Base-by-base conservation (phyloP, 2,329 filamentous ascomycete genomes). In the Colletotrichum endophyticum region DNA sequence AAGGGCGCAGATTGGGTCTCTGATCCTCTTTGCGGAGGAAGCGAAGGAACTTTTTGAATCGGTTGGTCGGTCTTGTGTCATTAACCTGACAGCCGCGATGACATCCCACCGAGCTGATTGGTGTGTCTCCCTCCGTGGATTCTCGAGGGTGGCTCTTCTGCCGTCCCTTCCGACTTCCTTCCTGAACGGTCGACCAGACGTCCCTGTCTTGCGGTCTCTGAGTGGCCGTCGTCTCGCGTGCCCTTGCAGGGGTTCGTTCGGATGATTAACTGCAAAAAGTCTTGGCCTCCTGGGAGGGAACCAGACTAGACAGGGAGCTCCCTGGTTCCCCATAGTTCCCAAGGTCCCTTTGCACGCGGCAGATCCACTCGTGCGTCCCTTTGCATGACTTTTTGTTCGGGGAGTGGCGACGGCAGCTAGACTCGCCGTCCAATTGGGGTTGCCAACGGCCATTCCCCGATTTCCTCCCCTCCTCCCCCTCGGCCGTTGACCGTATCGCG, bases 281-380 rank as follows among this genome's bases (percentile, higher is more conserved):
- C 56, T 53, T 59, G 64, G 57, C 49, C 44, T 61, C 70, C 9
- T 34, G 34, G 69, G 44, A 53, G 44, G 57, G 63, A 56, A 68
- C 44, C 25, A 27, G 16, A 27, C 70, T 74, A 76, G 70, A 59
- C 74, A 74, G 70, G 73, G 70, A 28, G 39, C 16, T 44, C 36
- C 44, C 73, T 53, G 59, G 32, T 13, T 57, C 59, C 34, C 73
- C 61, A 53, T 28, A 30, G 27, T 19, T 36, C 34, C 63, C 59
- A 74, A 76, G 70, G 74, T 57, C 70, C 74, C 74, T 76, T 76
- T 76, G 74, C 70, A 70, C 59, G 66, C 70, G 59, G 32, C 16
- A 53, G 71, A 76, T 69, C 73, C 73, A 76, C 73, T 53, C 5
- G 16, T 8, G 49, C 22, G 57, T 16, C 56, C 39, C 34, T 49